These are phyloP conservation scores for Lasiodiplodia citricola DNA, from an alignment of 2,329 filamentous ascomycete species.

Conservation along the genomic window DNA sequence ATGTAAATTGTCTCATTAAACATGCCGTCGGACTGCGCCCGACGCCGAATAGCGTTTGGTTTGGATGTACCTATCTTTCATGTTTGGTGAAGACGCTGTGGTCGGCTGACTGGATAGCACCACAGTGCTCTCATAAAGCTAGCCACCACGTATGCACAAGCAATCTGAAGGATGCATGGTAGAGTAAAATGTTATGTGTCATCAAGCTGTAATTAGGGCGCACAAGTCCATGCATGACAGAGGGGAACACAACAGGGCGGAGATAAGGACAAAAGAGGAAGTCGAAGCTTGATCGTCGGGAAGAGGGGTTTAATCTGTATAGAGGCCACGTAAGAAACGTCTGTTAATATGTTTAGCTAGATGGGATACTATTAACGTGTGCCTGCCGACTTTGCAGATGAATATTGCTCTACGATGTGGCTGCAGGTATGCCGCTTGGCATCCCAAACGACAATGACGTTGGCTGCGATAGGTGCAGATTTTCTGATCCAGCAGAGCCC, in stretches of 20 bases:
- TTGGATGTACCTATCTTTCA: background rate
- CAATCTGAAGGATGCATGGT: conserved; percentile 3
- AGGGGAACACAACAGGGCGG: conserved; percentile 13
- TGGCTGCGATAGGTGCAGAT: background rate
- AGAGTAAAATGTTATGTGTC: background rate
- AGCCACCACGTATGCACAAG: background rate
- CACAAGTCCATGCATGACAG: background rate
- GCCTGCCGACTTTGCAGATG: background rate
- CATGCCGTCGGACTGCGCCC: too few species aligned
- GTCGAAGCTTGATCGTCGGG: background rate
- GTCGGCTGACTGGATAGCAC: background rate
- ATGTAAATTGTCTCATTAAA: too few species aligned
- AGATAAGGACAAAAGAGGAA: background rate
- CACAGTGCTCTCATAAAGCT: background rate
- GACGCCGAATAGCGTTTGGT: background rate
- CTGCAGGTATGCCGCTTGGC: background rate
- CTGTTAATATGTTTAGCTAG: background rate
- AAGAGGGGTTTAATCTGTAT: background rate
- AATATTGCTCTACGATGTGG: background rate
- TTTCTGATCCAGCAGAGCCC: background rate
- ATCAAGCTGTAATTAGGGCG: background rate
- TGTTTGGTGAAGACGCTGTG: background rate
- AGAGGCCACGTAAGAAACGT: background rate
- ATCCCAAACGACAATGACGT: background rate
- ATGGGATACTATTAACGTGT: background rate